Base-by-base conservation (phyloP, 1,139 yeast species). In the Maudiozyma humilis region DNA sequence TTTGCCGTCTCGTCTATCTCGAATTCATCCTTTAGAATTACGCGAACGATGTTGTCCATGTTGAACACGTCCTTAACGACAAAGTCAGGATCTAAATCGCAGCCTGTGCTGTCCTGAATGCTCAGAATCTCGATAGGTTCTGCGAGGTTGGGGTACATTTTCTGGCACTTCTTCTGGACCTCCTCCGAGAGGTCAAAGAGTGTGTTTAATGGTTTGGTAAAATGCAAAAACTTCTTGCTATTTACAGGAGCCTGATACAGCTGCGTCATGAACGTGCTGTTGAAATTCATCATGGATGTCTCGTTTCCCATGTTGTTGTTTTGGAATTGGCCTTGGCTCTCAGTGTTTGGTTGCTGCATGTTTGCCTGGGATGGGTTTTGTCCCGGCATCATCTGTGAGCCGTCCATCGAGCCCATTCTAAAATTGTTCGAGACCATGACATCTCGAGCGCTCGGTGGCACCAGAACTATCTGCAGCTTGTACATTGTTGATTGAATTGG, bases 1-100 rank as follows among this genome's bases (percentile, higher is more conserved):
- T 33, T 42, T n/a, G 40, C 39, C 6, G 44, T 20, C 19, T 47
- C 49, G 7, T 53, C 55, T 0, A 62, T 38, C 18, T 53, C 55
- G 25, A 65, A 47, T 38, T 70, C 74, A 46, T 70, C 68, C 25
- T 65, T 64, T n/a, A 79, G 67, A 3, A 79, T 56, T 1, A 81
- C 79, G 41, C 81, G 65, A 14, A 83, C 69, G 2, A 74, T 62
- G 49, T 76, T 80, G 36, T 76, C 78, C 5, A 51, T 46, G 23
- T 70, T 66, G 55, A 84, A 81, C 6, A 82, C 79, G 52, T 82
- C 86, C 7, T 72, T 72, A 0, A 79, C 80, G 3, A 62, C 50
- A 52, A 78, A 84, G 47, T 83, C 94, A 0, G 88, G 87, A 60
- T 84, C 94, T 51, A 85, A 65, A 59, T 85, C 94, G 54, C 88